Evolutionary conservation across 768 basidiomycete species (phyloP).

Genomic region (Cystofilobasidium capitatum): DNA sequence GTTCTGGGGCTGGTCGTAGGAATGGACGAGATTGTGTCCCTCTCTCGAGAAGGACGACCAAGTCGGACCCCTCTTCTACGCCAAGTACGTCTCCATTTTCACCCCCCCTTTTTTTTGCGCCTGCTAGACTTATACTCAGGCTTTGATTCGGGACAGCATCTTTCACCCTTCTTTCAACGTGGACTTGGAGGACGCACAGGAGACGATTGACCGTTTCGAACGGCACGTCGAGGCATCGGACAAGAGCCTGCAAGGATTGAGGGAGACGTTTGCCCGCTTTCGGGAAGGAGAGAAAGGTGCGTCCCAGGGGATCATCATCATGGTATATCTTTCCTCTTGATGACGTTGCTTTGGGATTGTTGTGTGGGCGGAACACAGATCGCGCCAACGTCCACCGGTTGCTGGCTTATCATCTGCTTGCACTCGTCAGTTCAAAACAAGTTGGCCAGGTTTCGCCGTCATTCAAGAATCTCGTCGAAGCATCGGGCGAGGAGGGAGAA

Average conservation of each 20-base stretch:
- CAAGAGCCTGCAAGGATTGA: constrained; percentile 57
- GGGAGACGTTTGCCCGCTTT: constrained; percentile 53
- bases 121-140: no score
- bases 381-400: constrained; percentile 68
- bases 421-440: constrained; percentile 62
- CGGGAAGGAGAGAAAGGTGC: constrained; percentile 61
- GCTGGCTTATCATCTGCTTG: constrained; percentile 62
- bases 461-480: no score
- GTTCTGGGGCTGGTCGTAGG: background rate
- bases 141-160: constrained; percentile 51
- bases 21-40: constrained; percentile 61
- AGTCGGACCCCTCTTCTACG: constrained; percentile 50
- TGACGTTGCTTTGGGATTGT: background rate
- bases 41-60: constrained; percentile 50
- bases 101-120: no score
- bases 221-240: constrained; percentile 57
- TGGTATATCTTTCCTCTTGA: background rate
- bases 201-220: constrained; percentile 54
- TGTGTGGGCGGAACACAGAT: no score
- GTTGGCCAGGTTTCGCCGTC: constrained; percentile 35
- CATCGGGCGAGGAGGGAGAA: background rate
- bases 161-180: constrained; percentile 79
- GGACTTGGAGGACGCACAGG: constrained; percentile 60
- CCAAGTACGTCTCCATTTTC: background rate
- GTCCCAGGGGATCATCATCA: constrained; percentile 26